Base-by-base conservation (phyloP, 768 basidiomycete genomes). In the Collybiopsis luxurians region DNA sequence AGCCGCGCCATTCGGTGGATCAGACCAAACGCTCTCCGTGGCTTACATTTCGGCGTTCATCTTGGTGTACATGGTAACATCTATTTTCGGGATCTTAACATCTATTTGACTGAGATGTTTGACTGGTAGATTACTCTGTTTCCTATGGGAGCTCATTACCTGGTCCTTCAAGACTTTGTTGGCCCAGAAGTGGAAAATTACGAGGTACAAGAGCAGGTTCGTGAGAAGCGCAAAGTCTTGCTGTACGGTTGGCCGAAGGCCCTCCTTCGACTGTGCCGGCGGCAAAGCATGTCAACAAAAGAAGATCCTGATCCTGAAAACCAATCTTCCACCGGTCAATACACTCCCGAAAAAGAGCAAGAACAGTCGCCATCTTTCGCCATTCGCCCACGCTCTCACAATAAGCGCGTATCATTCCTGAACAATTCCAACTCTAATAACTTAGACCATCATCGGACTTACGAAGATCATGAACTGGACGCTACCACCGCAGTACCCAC, bases 41-140 rank as follows among this genome's bases (percentile, higher is more conserved):
- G 86, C 86, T 0, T 90, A 89, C 63, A 78, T 88, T 17, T 78
- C 86, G 2, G 79, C 75, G 2, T 83, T 88, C 60, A 70, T 83
- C 12, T 73, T 89, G 13, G 73, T 89, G 0, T 89, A 82, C 63
- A 73, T 79, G 63, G 83, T 88, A 60, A 46, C 76, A 70, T 24
- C 17, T 12, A 2, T 45, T 27, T 19, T 21, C 6, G 27, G 26
- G 17, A 28, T 19, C 10, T 43, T 7, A 39, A 40, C 3, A 12
- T 48, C 17, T 23, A 6, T 13, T 42, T 36, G 15, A 31, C 15
- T 30, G 21, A 12, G 53, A 21, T 34, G 27, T 17, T 42, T 46
- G 3, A 23, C 30, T 56, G n/a, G n/a, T n/a, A 87, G 85, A 62
- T 89, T 13, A 84, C 84, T 0, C 72, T 90, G 15, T 90, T 89